phyloP scores from a whole-genome alignment of 2,329 filamentous ascomycete species.

The Talaromyces pinophilus region DNA sequence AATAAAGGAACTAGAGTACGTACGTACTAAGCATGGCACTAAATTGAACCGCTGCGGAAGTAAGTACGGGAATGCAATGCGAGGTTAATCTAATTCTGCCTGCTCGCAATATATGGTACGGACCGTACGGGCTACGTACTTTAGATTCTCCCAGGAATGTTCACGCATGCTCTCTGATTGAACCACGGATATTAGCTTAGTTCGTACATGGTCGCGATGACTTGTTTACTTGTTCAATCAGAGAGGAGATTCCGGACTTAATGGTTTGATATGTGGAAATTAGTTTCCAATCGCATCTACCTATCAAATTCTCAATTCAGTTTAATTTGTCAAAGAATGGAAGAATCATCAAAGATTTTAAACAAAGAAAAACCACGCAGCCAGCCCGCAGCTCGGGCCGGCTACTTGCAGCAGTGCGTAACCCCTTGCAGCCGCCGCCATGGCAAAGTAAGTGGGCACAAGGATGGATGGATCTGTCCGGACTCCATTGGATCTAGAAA shows the following conservation, averaged over 20 bases:
- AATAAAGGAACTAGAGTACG: neutral
- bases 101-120: constrained; percentile 6
- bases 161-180: neutral
- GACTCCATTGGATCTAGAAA: neutral
- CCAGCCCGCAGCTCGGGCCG: constrained; percentile 6
- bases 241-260: neutral
- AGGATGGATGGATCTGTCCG: neutral
- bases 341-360: neutral
- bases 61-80: constrained; percentile 28
- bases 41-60: constrained; percentile 12
- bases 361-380: constrained; percentile 6
- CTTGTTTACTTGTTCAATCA: neutral
- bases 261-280: constrained; percentile 6
- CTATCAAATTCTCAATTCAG: neutral
- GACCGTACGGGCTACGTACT: neutral
- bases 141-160: constrained; percentile 4
- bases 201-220: neutral
- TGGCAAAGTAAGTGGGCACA: constrained; percentile 5
- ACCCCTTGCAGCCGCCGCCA: constrained; percentile 12
- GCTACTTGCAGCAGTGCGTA: constrained; percentile 12
- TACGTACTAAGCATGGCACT: constrained; percentile 8
- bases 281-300: neutral
- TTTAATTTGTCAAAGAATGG: neutral
- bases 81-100: constrained; percentile 27
- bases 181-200: neutral